A percentile compares a stretch with the other conserved stretches of the same genome.
Conservation (phyloP, 352 stramenopile genomes). For the Aphanomyces astaci region DNA sequence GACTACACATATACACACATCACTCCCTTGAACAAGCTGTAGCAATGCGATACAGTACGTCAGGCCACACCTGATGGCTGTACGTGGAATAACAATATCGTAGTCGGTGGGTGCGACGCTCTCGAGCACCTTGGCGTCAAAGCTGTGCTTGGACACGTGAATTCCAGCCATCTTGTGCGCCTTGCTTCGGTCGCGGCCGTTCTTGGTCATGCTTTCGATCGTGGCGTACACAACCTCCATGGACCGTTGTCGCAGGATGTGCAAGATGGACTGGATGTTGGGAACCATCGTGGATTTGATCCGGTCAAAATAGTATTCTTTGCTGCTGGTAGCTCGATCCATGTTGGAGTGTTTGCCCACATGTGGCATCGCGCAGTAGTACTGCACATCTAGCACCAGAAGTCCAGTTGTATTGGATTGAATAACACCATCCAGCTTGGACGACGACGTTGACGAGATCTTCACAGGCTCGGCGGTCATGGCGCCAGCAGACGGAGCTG, state of each 20-base stretch:
- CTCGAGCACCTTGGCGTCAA: conserved; percentile 59
- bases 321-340: not conserved
- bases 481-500: not conserved
- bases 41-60: not conserved
- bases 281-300: conserved; percentile 47
- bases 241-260: conserved; percentile 39
- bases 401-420: conserved; percentile 30
- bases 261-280: conserved; percentile 50
- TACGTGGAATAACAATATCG: conserved; percentile 83
- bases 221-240: conserved; percentile 86
- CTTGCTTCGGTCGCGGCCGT: conserved; percentile 73
- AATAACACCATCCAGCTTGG: not conserved
- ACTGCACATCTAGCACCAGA: conserved; percentile 59
- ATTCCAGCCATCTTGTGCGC: conserved; percentile 85
- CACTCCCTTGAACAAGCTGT: too few species aligned
- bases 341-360: conserved; percentile 18
- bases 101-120: conserved; percentile 38
- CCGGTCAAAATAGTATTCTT: conserved; percentile 37
- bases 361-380: conserved; percentile 41
- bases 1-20: conserved; percentile 40
- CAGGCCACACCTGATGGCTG: conserved; percentile 56
- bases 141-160: conserved; percentile 54
- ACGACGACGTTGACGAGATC: conserved; percentile 2
- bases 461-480: not conserved
- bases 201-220: conserved; percentile 77